These are phyloP conservation scores for Rhizopus stolonifer DNA, from an alignment of 371 early-diverging fungal species.

Conservation along the genomic window DNA sequence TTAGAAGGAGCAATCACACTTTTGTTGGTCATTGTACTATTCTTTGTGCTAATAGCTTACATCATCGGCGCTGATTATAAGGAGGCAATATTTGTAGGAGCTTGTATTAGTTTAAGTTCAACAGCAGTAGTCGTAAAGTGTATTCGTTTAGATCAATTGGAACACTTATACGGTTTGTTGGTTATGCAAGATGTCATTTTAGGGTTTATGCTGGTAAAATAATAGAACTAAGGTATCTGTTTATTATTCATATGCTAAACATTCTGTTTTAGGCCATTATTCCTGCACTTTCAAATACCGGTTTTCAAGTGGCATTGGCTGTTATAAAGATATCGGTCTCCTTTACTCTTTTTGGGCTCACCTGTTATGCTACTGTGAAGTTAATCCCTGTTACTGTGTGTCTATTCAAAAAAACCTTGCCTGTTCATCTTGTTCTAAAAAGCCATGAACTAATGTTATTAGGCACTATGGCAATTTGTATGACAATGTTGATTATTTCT, in stretches of 20 bases:
- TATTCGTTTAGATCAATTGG: conserved; percentile 45
- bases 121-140: conserved; percentile 62
- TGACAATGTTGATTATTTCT: conserved; percentile 47
- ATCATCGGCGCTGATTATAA: conserved; percentile 40
- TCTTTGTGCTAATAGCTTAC: conserved; percentile 40
- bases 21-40: conserved; percentile 39
- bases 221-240: neutral
- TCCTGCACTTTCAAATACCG: conserved; percentile 54
- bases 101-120: conserved; percentile 52
- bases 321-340: conserved; percentile 30
- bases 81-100: conserved; percentile 56
- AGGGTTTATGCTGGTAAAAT: conserved; percentile 57
- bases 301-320: conserved; percentile 44
- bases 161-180: conserved; percentile 48
- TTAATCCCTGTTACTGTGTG: conserved; percentile 28
- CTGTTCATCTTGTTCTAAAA: conserved; percentile 24
- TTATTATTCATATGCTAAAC: neutral
- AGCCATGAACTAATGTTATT: conserved; percentile 53
- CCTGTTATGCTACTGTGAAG: conserved; percentile 36
- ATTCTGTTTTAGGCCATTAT: conserved; percentile 49
- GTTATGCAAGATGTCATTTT: conserved; percentile 65
- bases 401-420: conserved; percentile 21
- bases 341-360: conserved; percentile 40
- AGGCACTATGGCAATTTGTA: conserved; percentile 52
- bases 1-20: conserved; percentile 52